Conservation (phyloP, 129 eudicot species). For the Artemisia annua region DNA sequence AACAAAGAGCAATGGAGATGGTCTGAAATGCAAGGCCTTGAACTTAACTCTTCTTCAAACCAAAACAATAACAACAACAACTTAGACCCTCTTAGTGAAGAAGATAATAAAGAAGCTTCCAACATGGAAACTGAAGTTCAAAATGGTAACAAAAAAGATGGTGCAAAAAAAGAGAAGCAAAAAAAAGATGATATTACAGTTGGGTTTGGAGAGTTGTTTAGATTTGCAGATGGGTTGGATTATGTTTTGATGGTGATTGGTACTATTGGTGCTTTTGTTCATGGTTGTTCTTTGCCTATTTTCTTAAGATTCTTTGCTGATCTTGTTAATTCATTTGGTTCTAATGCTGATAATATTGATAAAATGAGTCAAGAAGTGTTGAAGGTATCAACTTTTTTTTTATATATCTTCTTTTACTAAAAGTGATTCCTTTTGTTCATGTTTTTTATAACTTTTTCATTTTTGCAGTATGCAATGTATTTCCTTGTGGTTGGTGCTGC, state of each 20-base stretch:
- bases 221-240: slow-evolving; percentile 91
- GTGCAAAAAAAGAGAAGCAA: slow-evolving; percentile 27
- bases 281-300: slow-evolving; percentile 89
- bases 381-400: slow-evolving; percentile 48
- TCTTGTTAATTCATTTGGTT: slow-evolving; percentile 97
- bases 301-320: slow-evolving; percentile 94
- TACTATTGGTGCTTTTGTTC: slow-evolving; percentile 86
- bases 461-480: slow-evolving; percentile 92
- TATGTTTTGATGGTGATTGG: slow-evolving; percentile 80
- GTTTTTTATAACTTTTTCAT: slow-evolving; percentile 63
- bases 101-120: slow-evolving; percentile 17
- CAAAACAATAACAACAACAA: slow-evolving; percentile 21
- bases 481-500: slow-evolving; percentile 99
- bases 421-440: slow-evolving; percentile 48
- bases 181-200: slow-evolving; percentile 42
- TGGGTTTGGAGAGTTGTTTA: slow-evolving; percentile 70
- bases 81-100: slow-evolving; percentile 26
- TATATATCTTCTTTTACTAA: background rate
- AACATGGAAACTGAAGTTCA: slow-evolving; percentile 41
- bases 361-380: slow-evolving; percentile 85
- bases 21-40: slow-evolving; percentile 88
- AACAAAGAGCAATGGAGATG: slow-evolving; percentile 78
- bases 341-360: slow-evolving; percentile 82
- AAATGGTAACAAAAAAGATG: slow-evolving; percentile 29
- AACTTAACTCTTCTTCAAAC: slow-evolving; percentile 41